phyloP scores from a whole-genome alignment of 1,284 basidiomycete species.

The Tetrapyrgos nigripes region DNA sequence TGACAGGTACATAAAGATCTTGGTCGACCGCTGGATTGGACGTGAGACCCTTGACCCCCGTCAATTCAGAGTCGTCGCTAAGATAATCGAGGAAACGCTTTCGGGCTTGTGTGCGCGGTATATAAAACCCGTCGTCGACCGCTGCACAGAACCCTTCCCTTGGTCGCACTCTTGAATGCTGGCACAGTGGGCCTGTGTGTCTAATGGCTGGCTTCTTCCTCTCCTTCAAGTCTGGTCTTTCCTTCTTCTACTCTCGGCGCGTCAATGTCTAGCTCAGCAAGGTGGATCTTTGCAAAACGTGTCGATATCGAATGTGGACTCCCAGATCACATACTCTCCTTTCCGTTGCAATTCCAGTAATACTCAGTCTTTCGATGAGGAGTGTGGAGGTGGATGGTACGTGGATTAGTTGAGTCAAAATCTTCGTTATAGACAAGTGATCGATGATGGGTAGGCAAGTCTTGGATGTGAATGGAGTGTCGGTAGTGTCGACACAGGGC shows the following conservation, averaged over 20 bases:
- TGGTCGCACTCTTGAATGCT: slow-evolving; percentile 15
- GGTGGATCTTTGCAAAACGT: slow-evolving; percentile 35
- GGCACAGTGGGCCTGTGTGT: slow-evolving; percentile 9
- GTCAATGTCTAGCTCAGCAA: slow-evolving; percentile 16
- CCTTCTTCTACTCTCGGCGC: slow-evolving; percentile 1
- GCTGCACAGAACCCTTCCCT: neutral
- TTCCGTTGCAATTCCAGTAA: slow-evolving; percentile 48
- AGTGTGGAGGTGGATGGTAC: slow-evolving; percentile 55
- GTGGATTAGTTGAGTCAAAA: slow-evolving; percentile 19
- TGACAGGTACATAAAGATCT: neutral
- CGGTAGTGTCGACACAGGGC: slow-evolving; percentile 45
- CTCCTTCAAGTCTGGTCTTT: slow-evolving; percentile 2
- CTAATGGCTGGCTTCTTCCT: neutral
- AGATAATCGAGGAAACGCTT: neutral
- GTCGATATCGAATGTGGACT: slow-evolving; percentile 43
- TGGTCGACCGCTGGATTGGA: no score
- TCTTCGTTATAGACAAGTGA: slow-evolving; percentile 13
- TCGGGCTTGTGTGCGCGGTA: neutral
- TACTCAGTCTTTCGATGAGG: slow-evolving; percentile 19
- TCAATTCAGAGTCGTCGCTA: neutral
- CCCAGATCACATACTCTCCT: slow-evolving; percentile 57
- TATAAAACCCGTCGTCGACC: neutral
- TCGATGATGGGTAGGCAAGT: slow-evolving; percentile 30
- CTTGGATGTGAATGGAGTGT: slow-evolving; percentile 24
- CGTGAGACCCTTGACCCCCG: neutral